Evolutionary conservation across 495 filamentous ascomycete genomes (phyloP), one percentile per base, ranked within the genome.

Genomic region (Choiromyces venosus): DNA sequence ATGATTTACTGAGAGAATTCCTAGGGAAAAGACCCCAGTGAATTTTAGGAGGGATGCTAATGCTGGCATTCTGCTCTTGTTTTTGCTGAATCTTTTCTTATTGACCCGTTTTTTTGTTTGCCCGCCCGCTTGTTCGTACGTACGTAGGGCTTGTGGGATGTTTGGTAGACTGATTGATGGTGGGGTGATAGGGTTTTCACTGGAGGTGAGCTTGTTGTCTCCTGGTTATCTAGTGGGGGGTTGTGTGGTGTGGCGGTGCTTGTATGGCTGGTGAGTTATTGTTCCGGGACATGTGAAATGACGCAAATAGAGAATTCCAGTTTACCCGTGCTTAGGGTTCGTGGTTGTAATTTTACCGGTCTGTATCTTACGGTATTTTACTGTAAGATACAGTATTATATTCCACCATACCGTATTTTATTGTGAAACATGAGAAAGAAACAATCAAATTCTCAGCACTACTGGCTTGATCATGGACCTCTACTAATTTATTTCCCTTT

Each of bases 21-120:
- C 90, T 12, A 93, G 85, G 52, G 86, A 88, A 70, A 91, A 84
- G 19, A 89, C 90, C 73, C 90, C 90, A 29, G 90, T 85, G 82
- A 93, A 91, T 80, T 93, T 93, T 3, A 81, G 79, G 36, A 76
- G 71, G 37, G 76, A 52, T 39, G 73, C 21, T 21, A 80, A 64
- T 37, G 73, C 73, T 9, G 76, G 76, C 75, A 78, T 78, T 52
- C 25, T 33, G 25, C 14, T 61, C 52, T 61, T 4, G 25, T 29
- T 61, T 29, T 12, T 3, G 46, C n/a, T n/a, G n/a, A n/a, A 56
- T 56, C 29, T 25, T 14, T 56, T 9, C 46, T 56, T 61, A 29
- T 29, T 18, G 25, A 33, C 12, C 12, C 2, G 52, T 61, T 61
- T 61, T 25, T 33, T 33, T 16, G 25, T n/a, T n/a, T n/a, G n/a